Percentiles rank a stretch among this genome's conserved stretches.
These are phyloP conservation scores for Globisporangium acanthophoron DNA, from an alignment of 352 stramenopile species.

Conservation along the genomic window DNA sequence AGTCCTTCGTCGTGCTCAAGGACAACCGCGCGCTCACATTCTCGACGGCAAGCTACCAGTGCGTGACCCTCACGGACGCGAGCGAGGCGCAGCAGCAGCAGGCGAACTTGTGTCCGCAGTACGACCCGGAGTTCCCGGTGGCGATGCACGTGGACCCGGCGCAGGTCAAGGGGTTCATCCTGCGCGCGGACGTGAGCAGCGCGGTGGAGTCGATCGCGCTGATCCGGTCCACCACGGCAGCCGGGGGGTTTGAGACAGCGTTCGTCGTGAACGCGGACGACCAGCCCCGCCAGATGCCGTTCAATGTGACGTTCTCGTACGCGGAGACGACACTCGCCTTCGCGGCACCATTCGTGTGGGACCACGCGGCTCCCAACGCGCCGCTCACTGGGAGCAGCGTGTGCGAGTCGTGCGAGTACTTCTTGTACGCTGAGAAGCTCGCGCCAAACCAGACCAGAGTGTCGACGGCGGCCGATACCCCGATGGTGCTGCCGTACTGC, in stretches of 20 bases:
- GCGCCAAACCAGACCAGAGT: slow-evolving; percentile 1
- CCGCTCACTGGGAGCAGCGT: neutral
- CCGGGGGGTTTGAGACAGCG: slow-evolving; percentile 16
- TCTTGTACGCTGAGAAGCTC: slow-evolving; percentile 21
- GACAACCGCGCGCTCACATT: slow-evolving; percentile 12
- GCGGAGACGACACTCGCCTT: slow-evolving; percentile 17
- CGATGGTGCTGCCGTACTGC: slow-evolving; percentile 20
- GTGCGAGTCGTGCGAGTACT: slow-evolving; percentile 24
- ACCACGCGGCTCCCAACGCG: neutral
- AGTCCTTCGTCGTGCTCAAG: slow-evolving; percentile 18
- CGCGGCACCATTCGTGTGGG: slow-evolving; percentile 13
- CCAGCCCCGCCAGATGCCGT: neutral
- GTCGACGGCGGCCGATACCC: neutral
- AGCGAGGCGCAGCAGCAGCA: slow-evolving; percentile 6
- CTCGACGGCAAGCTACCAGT: slow-evolving; percentile 29
- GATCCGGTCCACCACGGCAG: slow-evolving; percentile 22
- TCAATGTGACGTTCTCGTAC: slow-evolving; percentile 17
- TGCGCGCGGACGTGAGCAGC: slow-evolving; percentile 14
- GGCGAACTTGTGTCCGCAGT: slow-evolving; percentile 22
- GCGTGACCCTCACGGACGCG: slow-evolving; percentile 19
- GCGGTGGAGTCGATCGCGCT: slow-evolving; percentile 17
- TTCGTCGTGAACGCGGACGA: slow-evolving; percentile 9
- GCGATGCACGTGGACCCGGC: slow-evolving; percentile 15
- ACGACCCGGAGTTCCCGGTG: slow-evolving; percentile 15
- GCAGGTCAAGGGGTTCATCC: slow-evolving; percentile 22